Evolutionary conservation across 2,329 filamentous ascomycete genomes (phyloP).

Genomic region (Lachnellula hyalina): DNA sequence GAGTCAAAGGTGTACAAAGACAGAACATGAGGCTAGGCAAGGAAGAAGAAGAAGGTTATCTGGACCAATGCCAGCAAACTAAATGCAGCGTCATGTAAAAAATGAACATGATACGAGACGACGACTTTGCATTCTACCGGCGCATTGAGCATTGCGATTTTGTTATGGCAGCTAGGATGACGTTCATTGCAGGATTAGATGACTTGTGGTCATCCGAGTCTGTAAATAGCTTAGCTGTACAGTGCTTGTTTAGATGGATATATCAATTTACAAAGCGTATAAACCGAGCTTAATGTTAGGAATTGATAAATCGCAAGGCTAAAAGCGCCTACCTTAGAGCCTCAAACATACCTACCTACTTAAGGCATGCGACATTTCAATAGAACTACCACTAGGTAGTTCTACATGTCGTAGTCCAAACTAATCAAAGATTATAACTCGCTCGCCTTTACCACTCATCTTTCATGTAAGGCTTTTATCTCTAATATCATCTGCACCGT

Average conservation of each 20-base stretch:
- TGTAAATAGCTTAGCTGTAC: background rate
- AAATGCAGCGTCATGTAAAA: conserved; percentile 45
- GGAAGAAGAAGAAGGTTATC: conserved; percentile 66
- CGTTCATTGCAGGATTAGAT: background rate
- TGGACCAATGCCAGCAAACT: conserved; percentile 59
- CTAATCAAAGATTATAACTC: too few species aligned
- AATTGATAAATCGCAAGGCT: too few species aligned
- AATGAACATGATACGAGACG: conserved; percentile 1
- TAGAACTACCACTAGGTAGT: too few species aligned
- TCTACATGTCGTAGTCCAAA: too few species aligned
- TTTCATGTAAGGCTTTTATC: background rate
- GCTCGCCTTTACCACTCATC: too few species aligned
- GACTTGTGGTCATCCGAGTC: background rate
- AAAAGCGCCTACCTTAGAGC: too few species aligned
- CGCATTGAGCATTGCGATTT: background rate
- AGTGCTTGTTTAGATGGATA: background rate
- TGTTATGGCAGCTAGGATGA: background rate
- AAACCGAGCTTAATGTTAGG: too few species aligned
- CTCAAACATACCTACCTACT: too few species aligned
- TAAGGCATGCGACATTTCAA: too few species aligned
- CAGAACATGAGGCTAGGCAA: conserved; percentile 47
- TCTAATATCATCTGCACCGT: too few species aligned
- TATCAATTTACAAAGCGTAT: too few species aligned
- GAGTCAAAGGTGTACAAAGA: conserved; percentile 65
- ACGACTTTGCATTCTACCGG: conserved; percentile 9